These are phyloP conservation scores for Hypomontagnella submonticulosa DNA, from an alignment of 495 filamentous ascomycete species.

Conservation along the genomic window DNA sequence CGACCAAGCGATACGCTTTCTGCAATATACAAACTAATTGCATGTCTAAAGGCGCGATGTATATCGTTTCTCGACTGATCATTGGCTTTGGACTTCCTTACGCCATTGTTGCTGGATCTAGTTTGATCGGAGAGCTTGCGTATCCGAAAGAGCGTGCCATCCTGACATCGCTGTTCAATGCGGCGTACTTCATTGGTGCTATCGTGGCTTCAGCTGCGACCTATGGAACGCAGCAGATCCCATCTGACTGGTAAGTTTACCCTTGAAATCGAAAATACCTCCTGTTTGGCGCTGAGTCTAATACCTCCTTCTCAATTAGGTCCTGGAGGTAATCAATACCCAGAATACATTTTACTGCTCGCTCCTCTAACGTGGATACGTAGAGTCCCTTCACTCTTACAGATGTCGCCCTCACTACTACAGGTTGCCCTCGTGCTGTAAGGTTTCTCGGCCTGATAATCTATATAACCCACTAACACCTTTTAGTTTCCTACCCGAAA, in stretches of 20 bases:
- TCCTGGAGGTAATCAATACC: slow-evolving; percentile 61
- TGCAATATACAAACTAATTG: background rate
- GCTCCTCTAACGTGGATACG: slow-evolving; percentile 18
- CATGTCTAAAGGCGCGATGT: slow-evolving; percentile 60
- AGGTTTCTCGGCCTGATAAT: slow-evolving; percentile 4
- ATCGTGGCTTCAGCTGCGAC: slow-evolving; percentile 69
- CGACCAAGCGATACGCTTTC: background rate
- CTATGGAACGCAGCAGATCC: slow-evolving; percentile 66
- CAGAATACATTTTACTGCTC: background rate
- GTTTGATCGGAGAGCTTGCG: slow-evolving; percentile 71
- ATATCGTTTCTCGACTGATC: slow-evolving; percentile 71
- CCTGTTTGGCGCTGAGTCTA: slow-evolving; percentile 4
- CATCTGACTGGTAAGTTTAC: slow-evolving; percentile 61
- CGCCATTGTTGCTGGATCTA: slow-evolving; percentile 72
- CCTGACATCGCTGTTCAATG: slow-evolving; percentile 75
- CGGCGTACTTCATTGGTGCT: slow-evolving; percentile 70
- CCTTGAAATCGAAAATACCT: background rate
- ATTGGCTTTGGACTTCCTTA: slow-evolving; percentile 74
- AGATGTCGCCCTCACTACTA: slow-evolving; percentile 64
- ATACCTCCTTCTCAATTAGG: slow-evolving; percentile 17
- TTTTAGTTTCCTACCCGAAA: slow-evolving; percentile 66
- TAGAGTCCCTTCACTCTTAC: slow-evolving; percentile 67
- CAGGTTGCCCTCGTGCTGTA: slow-evolving; percentile 66
- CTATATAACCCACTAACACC: background rate
- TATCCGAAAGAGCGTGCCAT: slow-evolving; percentile 74